phyloP scores from a whole-genome alignment of 1,139 yeast genomes.

The Scheffersomyces cryptocercus region DNA sequence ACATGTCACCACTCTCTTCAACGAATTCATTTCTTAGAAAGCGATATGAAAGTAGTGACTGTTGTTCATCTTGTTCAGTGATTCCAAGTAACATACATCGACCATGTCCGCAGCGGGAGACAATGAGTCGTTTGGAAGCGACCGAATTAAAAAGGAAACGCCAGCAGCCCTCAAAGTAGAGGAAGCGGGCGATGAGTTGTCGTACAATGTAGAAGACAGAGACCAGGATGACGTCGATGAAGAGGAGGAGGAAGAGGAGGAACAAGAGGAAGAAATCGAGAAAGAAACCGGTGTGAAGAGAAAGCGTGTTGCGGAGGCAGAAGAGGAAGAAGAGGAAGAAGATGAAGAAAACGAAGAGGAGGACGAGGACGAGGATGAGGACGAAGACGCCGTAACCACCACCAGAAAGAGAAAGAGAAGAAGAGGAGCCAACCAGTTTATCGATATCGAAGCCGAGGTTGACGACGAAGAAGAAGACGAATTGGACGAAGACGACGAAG shows the following conservation, averaged over 20 bases:
- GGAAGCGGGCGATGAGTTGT: not conserved
- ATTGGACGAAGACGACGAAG: conserved; percentile 83
- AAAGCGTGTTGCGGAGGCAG: not conserved
- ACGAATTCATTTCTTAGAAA: too few species aligned
- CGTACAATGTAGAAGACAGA: conserved; percentile 22
- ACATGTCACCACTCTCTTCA: too few species aligned
- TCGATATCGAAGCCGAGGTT: conserved; percentile 99
- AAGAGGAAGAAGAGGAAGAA: conserved; percentile 9
- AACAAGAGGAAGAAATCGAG: not conserved
- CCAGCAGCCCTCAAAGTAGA: not conserved
- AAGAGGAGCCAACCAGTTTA: conserved; percentile 81
- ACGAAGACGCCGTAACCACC: conserved; percentile 44
- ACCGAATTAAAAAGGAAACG: too few species aligned
- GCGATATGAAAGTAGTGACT: too few species aligned
- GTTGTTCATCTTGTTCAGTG: too few species aligned
- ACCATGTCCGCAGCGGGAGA: too few species aligned
- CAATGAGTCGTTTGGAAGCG: too few species aligned
- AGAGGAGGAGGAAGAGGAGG: conserved; percentile 13
- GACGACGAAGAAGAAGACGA: conserved; percentile 98
- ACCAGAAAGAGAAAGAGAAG: conserved; percentile 61
- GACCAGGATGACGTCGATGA: conserved; percentile 55
- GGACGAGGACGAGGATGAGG: conserved; percentile 58
- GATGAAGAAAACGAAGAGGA: conserved; percentile 38
- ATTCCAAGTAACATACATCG: too few species aligned
- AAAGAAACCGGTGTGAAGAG: not conserved